Base-by-base conservation (phyloP, 768 basidiomycete genomes). In the Arthromyces matolae region DNA sequence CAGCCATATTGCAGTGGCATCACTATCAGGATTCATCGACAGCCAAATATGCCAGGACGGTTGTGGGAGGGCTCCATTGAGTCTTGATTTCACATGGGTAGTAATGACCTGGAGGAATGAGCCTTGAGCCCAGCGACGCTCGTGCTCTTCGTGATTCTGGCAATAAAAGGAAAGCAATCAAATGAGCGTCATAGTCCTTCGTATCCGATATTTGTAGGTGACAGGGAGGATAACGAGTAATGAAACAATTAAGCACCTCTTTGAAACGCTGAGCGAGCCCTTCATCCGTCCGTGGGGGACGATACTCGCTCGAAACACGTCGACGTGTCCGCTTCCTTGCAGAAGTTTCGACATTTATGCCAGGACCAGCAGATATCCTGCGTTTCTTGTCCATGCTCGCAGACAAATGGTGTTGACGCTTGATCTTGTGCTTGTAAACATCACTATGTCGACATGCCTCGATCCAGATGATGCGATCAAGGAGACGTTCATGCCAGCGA, bases 1-100 rank as follows among this genome's bases (percentile, higher is more conserved):
- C 33, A 89, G 56, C 88, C 88, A 90, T 31, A 89, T 87, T 3
- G 86, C 86, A 7, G 87, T 89, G 16, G 78, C 79, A 56, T 89
- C 86, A 54, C 73, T 80, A 48, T 81, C 81, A 10, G 80, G 78
- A 58, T 89, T 89, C 56, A 80, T 71, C 3, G 87, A 86, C n/a
- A 90, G 60, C 88, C 87, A 89, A 31, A 80, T 63, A 20, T 74
- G 71, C 83, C 85, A 89, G 6, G 77, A 65, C 3, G 64, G 55
- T 37, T 57, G 66, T 47, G 68, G 62, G 4, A 60, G 63, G 25
- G 57, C 45, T 14, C 69, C 52, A 22, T 55, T 60, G n/a, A 62
- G 61, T 37, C 57, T 62, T 18, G 59, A 47, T 41, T 68, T 64
- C 23, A 81, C 58, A 36, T 68, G 71, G 34, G 59, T 61, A 42